Evolutionary conservation across 257 asterid species (phyloP).

Genomic region (Salvia miltiorrhiza): DNA sequence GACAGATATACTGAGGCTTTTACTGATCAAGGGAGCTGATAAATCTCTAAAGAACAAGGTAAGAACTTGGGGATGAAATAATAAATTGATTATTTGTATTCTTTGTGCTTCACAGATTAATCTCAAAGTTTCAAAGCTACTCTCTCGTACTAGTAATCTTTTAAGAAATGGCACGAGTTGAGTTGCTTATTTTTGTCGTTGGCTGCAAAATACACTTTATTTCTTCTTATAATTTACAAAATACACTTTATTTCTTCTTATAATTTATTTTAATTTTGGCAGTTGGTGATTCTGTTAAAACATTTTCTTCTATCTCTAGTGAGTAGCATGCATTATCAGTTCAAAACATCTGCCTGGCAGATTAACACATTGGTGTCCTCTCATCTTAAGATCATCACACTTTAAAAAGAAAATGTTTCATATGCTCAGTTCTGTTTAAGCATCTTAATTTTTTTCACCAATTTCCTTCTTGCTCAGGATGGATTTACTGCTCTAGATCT

Average conservation of each 20-base stretch:
- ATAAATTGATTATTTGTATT: neutral
- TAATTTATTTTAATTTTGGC: neutral
- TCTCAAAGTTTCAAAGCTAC: neutral
- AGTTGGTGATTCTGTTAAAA: neutral
- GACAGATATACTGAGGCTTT: conserved; percentile 73
- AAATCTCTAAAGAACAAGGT: conserved; percentile 67
- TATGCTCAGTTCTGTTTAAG: neutral
- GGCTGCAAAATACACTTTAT: neutral
- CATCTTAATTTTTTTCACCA: neutral
- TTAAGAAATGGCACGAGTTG: neutral
- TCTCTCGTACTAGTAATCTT: neutral
- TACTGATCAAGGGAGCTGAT: conserved; percentile 87
- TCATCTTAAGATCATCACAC: neutral
- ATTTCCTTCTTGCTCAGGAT: conserved; percentile 39
- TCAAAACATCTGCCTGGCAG: neutral
- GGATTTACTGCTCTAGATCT: conserved; percentile 68
- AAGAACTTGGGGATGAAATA: conserved; percentile 11
- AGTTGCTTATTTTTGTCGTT: neutral
- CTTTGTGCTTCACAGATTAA: neutral
- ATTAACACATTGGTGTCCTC: neutral
- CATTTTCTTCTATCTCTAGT: neutral
- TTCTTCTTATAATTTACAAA: too few species aligned
- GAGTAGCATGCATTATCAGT: neutral
- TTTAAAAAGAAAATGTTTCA: too few species aligned
- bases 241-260: neutral